Base-by-base conservation (phyloP, 805 yeast genomes). In the Metschnikowia kunwiensis region DNA sequence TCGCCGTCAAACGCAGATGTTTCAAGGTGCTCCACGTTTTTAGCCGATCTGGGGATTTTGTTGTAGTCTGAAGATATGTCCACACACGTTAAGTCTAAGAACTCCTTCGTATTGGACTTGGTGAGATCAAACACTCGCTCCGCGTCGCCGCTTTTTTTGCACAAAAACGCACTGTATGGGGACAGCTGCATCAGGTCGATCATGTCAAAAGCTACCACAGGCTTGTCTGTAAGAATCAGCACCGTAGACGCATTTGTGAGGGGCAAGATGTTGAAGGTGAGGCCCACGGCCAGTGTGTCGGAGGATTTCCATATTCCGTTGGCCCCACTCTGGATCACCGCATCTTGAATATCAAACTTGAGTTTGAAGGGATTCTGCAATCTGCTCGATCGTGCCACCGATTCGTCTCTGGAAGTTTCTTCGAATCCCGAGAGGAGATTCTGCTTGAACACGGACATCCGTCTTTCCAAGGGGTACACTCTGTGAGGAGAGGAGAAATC, bases 1-100 rank as follows among this genome's bases (percentile, higher is more conserved):
- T 62, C 63, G 3, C 75, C 82, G n/a, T 75, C 82, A 27, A 61
- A 46, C 0, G 85, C 73, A 0, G 87, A 80, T 21, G 79, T 79
- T 4, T 67, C 60, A 1, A 76, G 50, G 10, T 62, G 58, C 1
- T 43, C 40, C 0, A 67, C 55, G 12, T 53, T 51, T 2, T 45
- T 37, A 2, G 61, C 49, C 1, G 89, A 76, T 22, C 74, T 60
- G 2, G 91, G 93, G 4, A 80, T 63, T 4, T 39, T 9, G 22
- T 43, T 38, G 5, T 30, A 28, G 28, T 36, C 40, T 4, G 26
- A 10, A 13, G 32, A 20, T 5, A 42, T 27, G 23, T 44, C 43
- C 17, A 42, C 36, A 19, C 50, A 46, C 11, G 30, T 27, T 37
- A 47, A 43, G 5, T 49, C 46, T 24, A 65, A 58, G 43, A 54